A percentile compares a stretch with the other conserved stretches of the same genome.
These are phyloP conservation scores for Penicillium lividum DNA, from an alignment of 495 filamentous ascomycete genomes.

Conservation along the genomic window DNA sequence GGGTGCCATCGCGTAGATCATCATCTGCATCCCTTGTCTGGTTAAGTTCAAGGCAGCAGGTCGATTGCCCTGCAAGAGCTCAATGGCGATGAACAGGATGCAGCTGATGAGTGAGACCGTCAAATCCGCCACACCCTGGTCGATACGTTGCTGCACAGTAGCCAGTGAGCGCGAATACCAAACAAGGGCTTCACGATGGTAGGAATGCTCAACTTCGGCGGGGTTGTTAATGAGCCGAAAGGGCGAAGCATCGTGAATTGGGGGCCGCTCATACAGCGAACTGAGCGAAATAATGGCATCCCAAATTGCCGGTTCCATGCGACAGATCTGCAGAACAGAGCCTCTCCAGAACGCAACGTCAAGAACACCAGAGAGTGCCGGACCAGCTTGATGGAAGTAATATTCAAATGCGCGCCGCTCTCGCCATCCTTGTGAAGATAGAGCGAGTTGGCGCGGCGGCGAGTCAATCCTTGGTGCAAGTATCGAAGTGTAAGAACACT, in stretches of 20 bases:
- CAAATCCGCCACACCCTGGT: slow-evolving; percentile 31
- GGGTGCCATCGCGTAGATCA: slow-evolving; percentile 8
- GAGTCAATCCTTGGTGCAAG: neutral
- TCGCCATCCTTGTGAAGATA: slow-evolving; percentile 10
- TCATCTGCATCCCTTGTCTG: slow-evolving; percentile 35
- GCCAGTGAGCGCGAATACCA: slow-evolving; percentile 53
- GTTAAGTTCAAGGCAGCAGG: slow-evolving; percentile 44
- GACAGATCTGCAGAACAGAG: slow-evolving; percentile 24
- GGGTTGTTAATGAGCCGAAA: slow-evolving; percentile 20
- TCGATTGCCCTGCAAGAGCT: slow-evolving; percentile 51
- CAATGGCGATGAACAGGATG: slow-evolving; percentile 56
- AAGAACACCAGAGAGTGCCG: slow-evolving; percentile 18
- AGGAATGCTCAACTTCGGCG: slow-evolving; percentile 13
- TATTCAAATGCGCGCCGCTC: slow-evolving; percentile 27
- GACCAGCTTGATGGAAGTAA: slow-evolving; percentile 23
- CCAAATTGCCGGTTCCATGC: slow-evolving; percentile 25
- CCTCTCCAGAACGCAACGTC: slow-evolving; percentile 23
- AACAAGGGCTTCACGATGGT: slow-evolving; percentile 22
- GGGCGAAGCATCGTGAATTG: slow-evolving; percentile 18
- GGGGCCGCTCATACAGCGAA: slow-evolving; percentile 23
- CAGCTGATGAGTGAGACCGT: slow-evolving; percentile 49
- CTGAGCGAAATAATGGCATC: slow-evolving; percentile 29
- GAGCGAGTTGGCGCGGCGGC: slow-evolving; percentile 4
- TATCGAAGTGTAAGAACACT: slow-evolving; percentile 12
- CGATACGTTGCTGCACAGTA: slow-evolving; percentile 28